Evolutionary conservation across 2,329 filamentous ascomycete species (phyloP).

Genomic region (Curvularia eragrostidis): DNA sequence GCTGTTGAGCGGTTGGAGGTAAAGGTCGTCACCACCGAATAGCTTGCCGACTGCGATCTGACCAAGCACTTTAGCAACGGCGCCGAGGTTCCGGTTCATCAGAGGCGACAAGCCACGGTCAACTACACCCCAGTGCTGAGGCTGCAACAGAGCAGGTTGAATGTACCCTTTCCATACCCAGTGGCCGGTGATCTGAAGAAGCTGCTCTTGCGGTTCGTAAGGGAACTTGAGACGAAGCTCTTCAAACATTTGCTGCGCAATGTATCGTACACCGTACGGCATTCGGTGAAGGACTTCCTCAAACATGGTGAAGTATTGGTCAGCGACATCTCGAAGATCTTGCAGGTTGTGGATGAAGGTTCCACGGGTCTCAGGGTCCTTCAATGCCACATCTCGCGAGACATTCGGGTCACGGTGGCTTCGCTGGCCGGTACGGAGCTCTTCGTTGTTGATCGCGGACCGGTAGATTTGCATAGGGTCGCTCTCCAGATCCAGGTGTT

Average conservation of each 20-base stretch:
- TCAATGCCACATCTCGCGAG: conserved; percentile 90
- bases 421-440: conserved; percentile 85
- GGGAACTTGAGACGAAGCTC: conserved; percentile 78
- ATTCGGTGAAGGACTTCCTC: conserved; percentile 86
- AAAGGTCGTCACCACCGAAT: conserved; percentile 94
- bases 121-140: conserved; percentile 90
- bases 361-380: conserved; percentile 88
- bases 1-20: conserved; percentile 91
- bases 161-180: conserved; percentile 97
- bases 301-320: conserved; percentile 82
- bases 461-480: conserved; percentile 98
- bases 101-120: conserved; percentile 87
- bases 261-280: conserved; percentile 89
- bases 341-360: conserved; percentile 94
- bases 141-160: conserved; percentile 84
- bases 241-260: conserved; percentile 86
- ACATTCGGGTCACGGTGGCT: conserved; percentile 84
- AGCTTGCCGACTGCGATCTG: conserved; percentile 88
- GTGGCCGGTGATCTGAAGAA: conserved; percentile 83
- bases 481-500: conserved; percentile 89
- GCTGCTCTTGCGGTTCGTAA: conserved; percentile 74
- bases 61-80: conserved; percentile 88
- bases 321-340: conserved; percentile 91
- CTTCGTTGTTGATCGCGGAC: conserved; percentile 95
- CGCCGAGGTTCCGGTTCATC: conserved; percentile 88